Conservation (phyloP, 805 yeast species). For the Naumovozyma baii region DNA sequence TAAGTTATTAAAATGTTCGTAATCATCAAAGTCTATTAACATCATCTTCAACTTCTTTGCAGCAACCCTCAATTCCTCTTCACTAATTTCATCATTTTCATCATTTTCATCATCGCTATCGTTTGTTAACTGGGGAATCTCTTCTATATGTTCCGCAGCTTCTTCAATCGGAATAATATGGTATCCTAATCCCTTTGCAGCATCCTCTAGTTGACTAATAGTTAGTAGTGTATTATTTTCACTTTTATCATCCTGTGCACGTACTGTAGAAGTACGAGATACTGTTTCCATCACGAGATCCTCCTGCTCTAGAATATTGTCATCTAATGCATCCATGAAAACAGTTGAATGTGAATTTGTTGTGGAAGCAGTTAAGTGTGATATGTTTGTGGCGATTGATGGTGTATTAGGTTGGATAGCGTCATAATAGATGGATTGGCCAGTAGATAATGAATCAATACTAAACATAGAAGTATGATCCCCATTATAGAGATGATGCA, state of each 20-base stretch:
- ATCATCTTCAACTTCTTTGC: not conserved
- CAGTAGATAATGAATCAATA: not conserved
- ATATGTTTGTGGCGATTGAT: not conserved
- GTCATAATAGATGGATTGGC: not conserved
- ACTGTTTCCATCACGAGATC: slow-evolving; percentile 4
- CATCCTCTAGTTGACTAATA: not conserved
- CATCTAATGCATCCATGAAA: slow-evolving; percentile 1
- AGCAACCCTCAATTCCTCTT: slow-evolving; percentile 6
- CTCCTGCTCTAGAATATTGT: not conserved
- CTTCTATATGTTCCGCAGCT: not conserved
- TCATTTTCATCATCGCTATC: slow-evolving; percentile 3
- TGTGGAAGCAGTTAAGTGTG: not conserved
- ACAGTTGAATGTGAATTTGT: not conserved
- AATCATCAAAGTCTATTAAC: not conserved
- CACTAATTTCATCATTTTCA: not conserved
- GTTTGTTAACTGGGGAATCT: slow-evolving; percentile 1
- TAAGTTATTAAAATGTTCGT: not conserved
- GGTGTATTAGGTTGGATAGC: not conserved
- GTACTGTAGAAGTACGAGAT: slow-evolving; percentile 1
- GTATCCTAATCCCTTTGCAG: slow-evolving; percentile 11
- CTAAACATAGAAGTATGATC: not conserved
- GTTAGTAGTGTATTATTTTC: not conserved
- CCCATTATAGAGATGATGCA: not conserved
- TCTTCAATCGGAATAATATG: slow-evolving; percentile 7
- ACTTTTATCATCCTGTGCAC: not conserved